Percentiles rank a stretch among this genome's conserved stretches.
Evolutionary conservation across 176 grass and related monocot species (phyloP).

Genomic region (Chrysopogon serrulatus): DNA sequence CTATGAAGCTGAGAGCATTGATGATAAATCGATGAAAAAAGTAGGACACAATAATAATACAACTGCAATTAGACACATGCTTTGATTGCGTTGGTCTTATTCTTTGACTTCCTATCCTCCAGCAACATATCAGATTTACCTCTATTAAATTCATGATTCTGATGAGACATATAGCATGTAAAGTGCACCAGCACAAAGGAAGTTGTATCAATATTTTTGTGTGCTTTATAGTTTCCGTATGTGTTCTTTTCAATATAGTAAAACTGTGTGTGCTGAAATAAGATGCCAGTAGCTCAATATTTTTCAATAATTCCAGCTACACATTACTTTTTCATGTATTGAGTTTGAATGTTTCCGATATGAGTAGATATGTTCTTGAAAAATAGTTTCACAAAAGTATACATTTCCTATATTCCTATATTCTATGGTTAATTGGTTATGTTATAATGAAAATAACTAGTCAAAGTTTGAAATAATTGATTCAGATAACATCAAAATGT

Average conservation of each 20-base stretch:
- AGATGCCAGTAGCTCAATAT: neutral
- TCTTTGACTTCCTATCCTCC: neutral
- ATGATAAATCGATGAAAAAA: slow-evolving; percentile 6
- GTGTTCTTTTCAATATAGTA: neutral
- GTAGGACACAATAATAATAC: neutral
- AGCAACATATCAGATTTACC: neutral
- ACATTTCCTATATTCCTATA: neutral
- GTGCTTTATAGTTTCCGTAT: neutral
- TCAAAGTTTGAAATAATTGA: neutral
- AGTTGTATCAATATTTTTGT: neutral
- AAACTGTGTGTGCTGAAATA: neutral
- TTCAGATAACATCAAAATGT: neutral
- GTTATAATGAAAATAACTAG: neutral
- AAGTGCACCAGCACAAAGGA: neutral
- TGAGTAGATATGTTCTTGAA: neutral
- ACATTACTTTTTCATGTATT: neutral
- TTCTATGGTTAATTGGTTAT: too few relatives aligned
- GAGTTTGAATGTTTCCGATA: neutral
- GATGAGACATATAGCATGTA: neutral
- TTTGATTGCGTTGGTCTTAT: neutral
- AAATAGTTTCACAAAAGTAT: neutral
- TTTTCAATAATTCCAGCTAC: neutral
- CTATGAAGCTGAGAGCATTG: neutral
- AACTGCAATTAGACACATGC: neutral
- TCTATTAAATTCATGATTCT: neutral